Base-by-base conservation (phyloP, 345 rosid species). In the Reutealis trisperma region DNA sequence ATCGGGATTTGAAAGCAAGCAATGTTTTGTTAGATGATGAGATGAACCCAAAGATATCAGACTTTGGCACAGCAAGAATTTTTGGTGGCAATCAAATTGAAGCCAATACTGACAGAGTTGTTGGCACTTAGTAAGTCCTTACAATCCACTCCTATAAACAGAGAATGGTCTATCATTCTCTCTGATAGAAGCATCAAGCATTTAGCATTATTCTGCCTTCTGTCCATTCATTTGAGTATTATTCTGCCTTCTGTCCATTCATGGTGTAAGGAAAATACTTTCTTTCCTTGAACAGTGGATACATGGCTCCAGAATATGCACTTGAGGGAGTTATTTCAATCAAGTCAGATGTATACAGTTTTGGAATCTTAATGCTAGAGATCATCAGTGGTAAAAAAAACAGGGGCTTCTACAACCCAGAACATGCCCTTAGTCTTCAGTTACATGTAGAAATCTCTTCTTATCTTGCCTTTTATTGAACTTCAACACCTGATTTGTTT, bases 281-380 rank as follows among this genome's bases (percentile, higher is more conserved):
- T 19, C 21, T 59, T 52, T 30, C 37, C 54, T 25, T 21, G 10
- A 13, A 37, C 83, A 88, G 87, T 79, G 93, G 91, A 7, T 89
- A 88, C 81, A 89, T 85, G 88, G 86, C 93, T 41, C 88, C 88
- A 32, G 89, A 90, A 45, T 85, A 90, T 70, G 89, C 86, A 18
- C 67, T 81, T 19, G 86, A 83, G 2, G 90, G 90, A 10, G 5
- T 62, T 11, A 83, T 90, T 66, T 88, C 89, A 0, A 77, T 77
- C 7, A 88, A 90, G 72, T 87, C 87, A 0, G 89, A 90, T 83
- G 87, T 88, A 14, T 87, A 83, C 41, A 87, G 88, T 74, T 90
- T 80, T 27, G 88, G 90, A 58, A 47, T 87, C 6, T 63, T 87
- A 18, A 18, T 85, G 67, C 60, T 88, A 12, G 89, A 88, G 59